Base-by-base conservation (phyloP, 2,329 filamentous ascomycete species). In the Clonostachys rhizophaga region DNA sequence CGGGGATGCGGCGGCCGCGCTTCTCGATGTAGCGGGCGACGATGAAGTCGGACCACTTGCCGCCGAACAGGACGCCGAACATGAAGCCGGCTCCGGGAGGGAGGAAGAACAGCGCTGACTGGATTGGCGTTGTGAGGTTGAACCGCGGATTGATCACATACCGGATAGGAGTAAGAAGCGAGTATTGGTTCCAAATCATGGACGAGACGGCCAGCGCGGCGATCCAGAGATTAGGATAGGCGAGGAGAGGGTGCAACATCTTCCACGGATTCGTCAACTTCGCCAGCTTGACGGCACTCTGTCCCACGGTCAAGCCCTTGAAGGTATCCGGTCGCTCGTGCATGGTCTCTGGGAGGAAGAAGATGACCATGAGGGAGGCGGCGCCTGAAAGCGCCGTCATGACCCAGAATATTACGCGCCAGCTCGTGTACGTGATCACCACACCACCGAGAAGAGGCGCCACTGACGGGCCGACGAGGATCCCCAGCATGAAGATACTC, bases 141-240 rank as follows among this genome's bases (percentile, higher is more conserved):
- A 88, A 89, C 46, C 85, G 79, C 1, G 85, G 84, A 56, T 88
- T 87, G 18, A 89, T 71, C 14, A 87, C 79, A 56, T 86, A 87
- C 18, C 84, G 79, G 51, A 88, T 87, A 0, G 79, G 81, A 0
- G 83, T 87, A 8, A 87, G 70, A 2, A 87, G 73, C 5, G 74
- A 76, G 63, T 88, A 88, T 67, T 87, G 86, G 62, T 87, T 87
- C 82, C 83, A 88, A 14, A 88, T 77, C 1, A 89, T 69, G 18
- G 75, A 71, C 2, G 74, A 78, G 12, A 76, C 76, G 1, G 81
- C 80, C 3, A 86, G 57, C 1, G 76, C 79, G 20, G 72, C 71
- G 52, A 80, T 67, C 37, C 84, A 67, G 2, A 88, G 70, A 54
- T 87, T 87, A 0, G 84, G 84, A 54, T 86, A 86, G 3, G 70